These are phyloP conservation scores for Ganoderma lucidum DNA, from an alignment of 1,284 basidiomycete genomes.

Conservation along the genomic window DNA sequence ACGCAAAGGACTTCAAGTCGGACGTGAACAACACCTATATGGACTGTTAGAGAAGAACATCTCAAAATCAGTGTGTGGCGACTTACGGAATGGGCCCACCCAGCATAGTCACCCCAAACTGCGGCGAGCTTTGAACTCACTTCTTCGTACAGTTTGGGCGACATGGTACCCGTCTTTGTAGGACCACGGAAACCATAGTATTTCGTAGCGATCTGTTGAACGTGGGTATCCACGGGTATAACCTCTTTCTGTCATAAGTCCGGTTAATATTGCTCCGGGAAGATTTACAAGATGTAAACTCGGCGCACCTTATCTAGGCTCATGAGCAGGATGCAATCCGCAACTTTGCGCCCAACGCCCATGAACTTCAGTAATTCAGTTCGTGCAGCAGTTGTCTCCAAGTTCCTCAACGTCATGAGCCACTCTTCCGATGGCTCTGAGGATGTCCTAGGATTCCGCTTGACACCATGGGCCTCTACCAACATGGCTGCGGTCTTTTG, in stretches of 20 bases:
- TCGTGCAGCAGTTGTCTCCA: slow-evolving; percentile 68
- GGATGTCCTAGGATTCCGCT: slow-evolving; percentile 30
- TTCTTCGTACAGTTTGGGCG: slow-evolving; percentile 80
- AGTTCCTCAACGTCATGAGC: slow-evolving; percentile 63
- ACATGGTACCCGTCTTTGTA: slow-evolving; percentile 61
- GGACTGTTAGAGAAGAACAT: neutral
- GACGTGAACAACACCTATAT: slow-evolving; percentile 65
- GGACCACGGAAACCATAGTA: slow-evolving; percentile 77
- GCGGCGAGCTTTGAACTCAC: slow-evolving; percentile 70
- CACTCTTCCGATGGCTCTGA: slow-evolving; percentile 65
- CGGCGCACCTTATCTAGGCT: slow-evolving; percentile 85
- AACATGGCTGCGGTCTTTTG: slow-evolving; percentile 86
- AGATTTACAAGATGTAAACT: neutral
- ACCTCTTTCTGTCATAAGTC: slow-evolving; percentile 66
- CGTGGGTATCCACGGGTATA: slow-evolving; percentile 93
- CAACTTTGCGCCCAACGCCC: slow-evolving; percentile 96
- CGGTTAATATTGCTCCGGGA: neutral
- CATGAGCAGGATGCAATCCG: slow-evolving; percentile 96
- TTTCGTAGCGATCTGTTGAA: slow-evolving; percentile 86
- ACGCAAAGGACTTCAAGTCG: slow-evolving; percentile 58
- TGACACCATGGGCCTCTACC: slow-evolving; percentile 58
- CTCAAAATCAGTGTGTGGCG: neutral
- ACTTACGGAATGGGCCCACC: slow-evolving; percentile 90
- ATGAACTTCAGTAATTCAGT: slow-evolving; percentile 81
- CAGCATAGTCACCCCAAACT: slow-evolving; percentile 87